Percentiles rank a stretch among this genome's conserved stretches.
These are phyloP conservation scores for Filobasidium floriforme DNA, from an alignment of 768 basidiomycete species.

Conservation along the genomic window DNA sequence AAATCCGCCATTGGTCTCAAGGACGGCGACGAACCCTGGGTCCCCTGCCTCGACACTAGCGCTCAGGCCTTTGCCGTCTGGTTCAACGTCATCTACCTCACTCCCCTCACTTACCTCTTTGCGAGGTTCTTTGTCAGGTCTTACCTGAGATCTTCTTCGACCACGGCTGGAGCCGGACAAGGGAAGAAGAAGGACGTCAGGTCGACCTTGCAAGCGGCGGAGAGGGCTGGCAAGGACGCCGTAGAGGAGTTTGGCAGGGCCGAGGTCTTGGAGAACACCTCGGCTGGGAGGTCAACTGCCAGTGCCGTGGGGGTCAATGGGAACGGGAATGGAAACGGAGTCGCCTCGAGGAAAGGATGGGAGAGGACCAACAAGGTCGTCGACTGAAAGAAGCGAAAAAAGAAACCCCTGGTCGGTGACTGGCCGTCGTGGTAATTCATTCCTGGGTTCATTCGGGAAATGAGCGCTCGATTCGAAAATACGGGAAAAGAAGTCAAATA, in stretches of 20 bases:
- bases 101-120: constrained; percentile 33
- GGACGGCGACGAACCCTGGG: not conserved
- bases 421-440: too few species aligned
- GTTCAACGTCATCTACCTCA: constrained; percentile 32
- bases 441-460: too few species aligned
- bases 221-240: constrained; percentile 15
- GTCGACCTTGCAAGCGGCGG: not conserved
- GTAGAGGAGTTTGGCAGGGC: constrained; percentile 12
- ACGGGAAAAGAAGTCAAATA: too few species aligned
- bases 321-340: constrained; percentile 15
- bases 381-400: constrained; percentile 8
- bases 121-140: constrained; percentile 32
- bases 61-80: constrained; percentile 27
- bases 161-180: not conserved
- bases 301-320: constrained; percentile 6
- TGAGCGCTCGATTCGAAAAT: too few species aligned
- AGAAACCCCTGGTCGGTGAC: not conserved
- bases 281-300: not conserved
- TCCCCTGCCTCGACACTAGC: constrained; percentile 25
- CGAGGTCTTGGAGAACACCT: constrained; percentile 3
- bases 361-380: constrained; percentile 18
- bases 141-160: constrained; percentile 22
- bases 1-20: constrained; percentile 3
- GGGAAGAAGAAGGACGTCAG: not conserved
- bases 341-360: constrained; percentile 14